Percentiles rank a stretch among this genome's conserved stretches.
Evolutionary conservation across 2,329 filamentous ascomycete genomes (phyloP).

Genomic region (Epichloe baconii): DNA sequence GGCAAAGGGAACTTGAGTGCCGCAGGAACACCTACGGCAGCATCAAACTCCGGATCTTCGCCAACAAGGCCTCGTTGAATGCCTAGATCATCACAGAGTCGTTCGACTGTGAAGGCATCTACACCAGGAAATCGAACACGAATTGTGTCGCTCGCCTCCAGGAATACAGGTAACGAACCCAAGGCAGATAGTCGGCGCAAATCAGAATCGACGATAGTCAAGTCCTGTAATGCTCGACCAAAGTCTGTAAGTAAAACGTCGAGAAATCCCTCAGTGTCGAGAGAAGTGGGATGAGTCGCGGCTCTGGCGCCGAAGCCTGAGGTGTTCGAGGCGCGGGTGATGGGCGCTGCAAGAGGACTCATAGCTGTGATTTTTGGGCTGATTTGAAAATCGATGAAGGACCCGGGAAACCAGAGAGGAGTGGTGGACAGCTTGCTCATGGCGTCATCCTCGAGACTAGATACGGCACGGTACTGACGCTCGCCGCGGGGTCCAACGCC

Average conservation of each 20-base stretch:
- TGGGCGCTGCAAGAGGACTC: slow-evolving; percentile 49
- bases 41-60: slow-evolving; percentile 65
- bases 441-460: slow-evolving; percentile 58
- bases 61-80: slow-evolving; percentile 65
- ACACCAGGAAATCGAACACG: slow-evolving; percentile 86
- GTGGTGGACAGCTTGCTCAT: slow-evolving; percentile 51
- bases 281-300: slow-evolving; percentile 37
- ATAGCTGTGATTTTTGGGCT: slow-evolving; percentile 85
- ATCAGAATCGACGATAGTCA: slow-evolving; percentile 68
- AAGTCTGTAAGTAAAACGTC: slow-evolving; percentile 82
- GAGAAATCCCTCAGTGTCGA: slow-evolving; percentile 74
- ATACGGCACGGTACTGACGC: slow-evolving; percentile 68
- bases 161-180: slow-evolving; percentile 70
- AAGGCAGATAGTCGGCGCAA: slow-evolving; percentile 62
- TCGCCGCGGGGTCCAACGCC: slow-evolving; percentile 62
- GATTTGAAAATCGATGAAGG: slow-evolving; percentile 78
- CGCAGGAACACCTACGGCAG: slow-evolving; percentile 52
- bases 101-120: slow-evolving; percentile 68
- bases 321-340: slow-evolving; percentile 32
- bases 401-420: slow-evolving; percentile 49
- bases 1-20: slow-evolving; percentile 75
- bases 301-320: slow-evolving; percentile 30
- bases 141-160: slow-evolving; percentile 54
- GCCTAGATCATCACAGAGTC: slow-evolving; percentile 76
- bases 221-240: slow-evolving; percentile 69